These are phyloP conservation scores for Suillus tomentosus DNA, from an alignment of 768 basidiomycete genomes.

Conservation along the genomic window DNA sequence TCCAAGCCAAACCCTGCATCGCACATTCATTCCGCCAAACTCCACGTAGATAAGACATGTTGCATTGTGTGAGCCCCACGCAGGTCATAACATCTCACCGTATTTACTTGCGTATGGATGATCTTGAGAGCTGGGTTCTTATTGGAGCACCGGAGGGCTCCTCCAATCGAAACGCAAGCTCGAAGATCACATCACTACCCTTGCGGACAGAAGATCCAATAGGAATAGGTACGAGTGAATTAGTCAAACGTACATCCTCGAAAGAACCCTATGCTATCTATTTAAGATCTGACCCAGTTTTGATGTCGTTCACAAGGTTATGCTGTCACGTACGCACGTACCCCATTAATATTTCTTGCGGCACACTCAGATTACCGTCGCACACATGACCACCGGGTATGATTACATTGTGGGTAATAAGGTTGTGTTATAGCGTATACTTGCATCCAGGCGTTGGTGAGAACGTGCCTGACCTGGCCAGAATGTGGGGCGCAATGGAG, in stretches of 20 bases:
- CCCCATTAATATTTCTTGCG: background rate
- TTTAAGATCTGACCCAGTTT: background rate
- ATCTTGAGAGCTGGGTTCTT: background rate
- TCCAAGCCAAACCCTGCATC: background rate
- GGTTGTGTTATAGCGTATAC: background rate
- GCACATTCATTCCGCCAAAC: background rate
- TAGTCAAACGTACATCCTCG: background rate
- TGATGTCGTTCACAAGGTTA: background rate
- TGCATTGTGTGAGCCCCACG: too few species aligned
- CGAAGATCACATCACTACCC: background rate
- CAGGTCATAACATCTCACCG: background rate
- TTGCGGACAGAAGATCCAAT: background rate
- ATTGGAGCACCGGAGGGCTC: background rate
- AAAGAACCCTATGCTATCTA: background rate
- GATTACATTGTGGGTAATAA: background rate
- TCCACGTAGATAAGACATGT: background rate
- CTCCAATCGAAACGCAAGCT: background rate
- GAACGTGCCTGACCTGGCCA: background rate
- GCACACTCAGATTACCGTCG: background rate
- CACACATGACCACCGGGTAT: background rate
- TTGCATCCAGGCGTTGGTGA: background rate
- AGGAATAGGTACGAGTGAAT: background rate
- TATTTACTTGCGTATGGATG: background rate
- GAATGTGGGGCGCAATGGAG: background rate
- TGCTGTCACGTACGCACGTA: background rate